Evolutionary conservation across 352 stramenopile species (phyloP).

Genomic region (Pythium aristosporum): DNA sequence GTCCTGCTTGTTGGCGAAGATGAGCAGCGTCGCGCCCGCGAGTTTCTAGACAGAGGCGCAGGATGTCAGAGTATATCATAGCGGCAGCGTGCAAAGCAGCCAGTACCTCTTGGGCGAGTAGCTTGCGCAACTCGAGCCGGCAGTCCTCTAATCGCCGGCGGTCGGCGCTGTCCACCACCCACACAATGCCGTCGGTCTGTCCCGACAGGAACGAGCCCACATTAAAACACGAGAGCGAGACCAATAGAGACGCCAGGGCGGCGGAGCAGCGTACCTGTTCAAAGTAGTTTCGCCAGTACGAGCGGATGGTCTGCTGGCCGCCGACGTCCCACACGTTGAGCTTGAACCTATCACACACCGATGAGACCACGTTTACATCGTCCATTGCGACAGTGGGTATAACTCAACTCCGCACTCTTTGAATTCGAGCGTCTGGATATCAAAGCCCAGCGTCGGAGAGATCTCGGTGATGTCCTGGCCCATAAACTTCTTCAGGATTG

Average conservation of each 20-base stretch:
- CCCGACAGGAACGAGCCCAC: not conserved
- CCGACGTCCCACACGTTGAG: slow-evolving; percentile 96
- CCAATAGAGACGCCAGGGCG: too few relatives aligned
- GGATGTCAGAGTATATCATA: not conserved
- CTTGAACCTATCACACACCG: slow-evolving; percentile 39
- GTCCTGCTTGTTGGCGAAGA: slow-evolving; percentile 99
- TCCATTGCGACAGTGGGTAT: not conserved
- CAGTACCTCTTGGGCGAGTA: slow-evolving; percentile 86
- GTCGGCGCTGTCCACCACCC: slow-evolving; percentile 98
- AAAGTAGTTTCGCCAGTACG: slow-evolving; percentile 99
- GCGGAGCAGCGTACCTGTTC: slow-evolving; percentile 56
- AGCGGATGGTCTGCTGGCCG: slow-evolving; percentile 96
- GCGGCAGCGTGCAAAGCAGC: not conserved
- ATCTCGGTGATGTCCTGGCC: slow-evolving; percentile 97
- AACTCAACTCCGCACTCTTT: slow-evolving; percentile 53
- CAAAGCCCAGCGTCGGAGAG: slow-evolving; percentile 98
- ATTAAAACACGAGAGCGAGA: not conserved
- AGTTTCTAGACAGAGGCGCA: slow-evolving; percentile 84
- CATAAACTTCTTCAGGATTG: slow-evolving; percentile 98
- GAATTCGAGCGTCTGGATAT: slow-evolving; percentile 99
- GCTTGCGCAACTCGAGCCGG: slow-evolving; percentile 83
- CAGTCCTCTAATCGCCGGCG: slow-evolving; percentile 93
- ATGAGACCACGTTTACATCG: not conserved
- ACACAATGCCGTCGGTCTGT: slow-evolving; percentile 98
- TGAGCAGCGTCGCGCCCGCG: slow-evolving; percentile 96